Base-by-base conservation (phyloP, 768 basidiomycete species). In the Russula abietina region DNA sequence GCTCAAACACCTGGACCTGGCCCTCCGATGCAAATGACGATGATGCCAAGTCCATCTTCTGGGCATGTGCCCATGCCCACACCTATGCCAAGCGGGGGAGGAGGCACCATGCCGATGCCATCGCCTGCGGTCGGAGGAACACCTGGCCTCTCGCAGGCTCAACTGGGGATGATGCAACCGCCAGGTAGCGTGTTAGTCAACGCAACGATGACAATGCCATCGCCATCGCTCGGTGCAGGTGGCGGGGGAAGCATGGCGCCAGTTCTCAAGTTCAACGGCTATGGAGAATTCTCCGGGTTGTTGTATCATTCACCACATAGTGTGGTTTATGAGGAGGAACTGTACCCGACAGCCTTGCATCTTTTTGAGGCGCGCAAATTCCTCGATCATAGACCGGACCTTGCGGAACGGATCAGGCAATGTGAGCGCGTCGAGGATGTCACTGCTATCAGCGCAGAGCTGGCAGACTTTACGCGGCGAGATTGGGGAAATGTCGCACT, bases 331-430 rank as follows among this genome's bases (percentile, higher is more conserved):
- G 71, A 77, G 33, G 77, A 82, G 38, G 75, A 75, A 58, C 71
- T 73, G 41, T 93, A 85, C 67, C 87, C 88, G 2, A 87, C 83
- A 1, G 90, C 86, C 9, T 72, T 84, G 68, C 90, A 92, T 67
- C 77, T 92, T n/a, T 80, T 83, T 58, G 88, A 92, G 72, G 88
- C 89, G 9, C 75, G 88, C 69, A 88, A 88, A 70, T 92, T 84
- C 71, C 69, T 83, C 39, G 76, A 77, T 2, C 71, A 76, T 24
- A 75, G 76, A 12, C 45, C 45, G 5, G 45, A 46, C 45, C 45
- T 46, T 5, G 45, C 45, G 11, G 45, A 22, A 4, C 45, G 45
- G n/a, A 22, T 46, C 22, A 46, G 45, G 45, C 22, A 22, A 11
- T 46, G 45, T 46, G 45, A 46, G 4, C 45, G 22, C 4, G 45